Conservation (phyloP, 441 rosid species). For the Jatropha podagrica region DNA sequence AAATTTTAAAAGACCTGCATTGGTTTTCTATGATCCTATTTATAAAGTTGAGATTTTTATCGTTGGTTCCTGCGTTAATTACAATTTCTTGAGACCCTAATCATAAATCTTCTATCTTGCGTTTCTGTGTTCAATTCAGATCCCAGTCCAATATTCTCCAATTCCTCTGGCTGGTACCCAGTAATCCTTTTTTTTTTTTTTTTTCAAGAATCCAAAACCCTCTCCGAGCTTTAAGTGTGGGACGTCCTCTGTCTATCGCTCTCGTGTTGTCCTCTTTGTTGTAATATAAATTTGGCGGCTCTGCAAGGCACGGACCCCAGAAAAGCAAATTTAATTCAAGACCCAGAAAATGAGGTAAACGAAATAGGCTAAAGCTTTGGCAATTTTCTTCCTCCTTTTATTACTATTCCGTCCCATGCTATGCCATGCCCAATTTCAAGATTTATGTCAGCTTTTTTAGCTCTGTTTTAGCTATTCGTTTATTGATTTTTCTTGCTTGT, state of each 20-base stretch:
- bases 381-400: constrained; percentile 9
- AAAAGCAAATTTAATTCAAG: constrained; percentile 11
- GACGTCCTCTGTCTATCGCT: background rate
- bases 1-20: no score
- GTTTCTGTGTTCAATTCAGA: constrained; percentile 5
- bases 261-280: background rate
- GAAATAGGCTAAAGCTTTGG: constrained; percentile 1
- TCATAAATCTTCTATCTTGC: background rate
- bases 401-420: background rate
- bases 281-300: constrained; percentile 26
- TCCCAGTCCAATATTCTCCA: background rate
- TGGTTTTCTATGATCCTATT: background rate
- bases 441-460: background rate
- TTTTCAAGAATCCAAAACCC: constrained; percentile 1
- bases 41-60: constrained; percentile 11
- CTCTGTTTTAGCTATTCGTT: background rate
- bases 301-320: constrained; percentile 20
- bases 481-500: background rate
- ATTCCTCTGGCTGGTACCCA: constrained; percentile 21
- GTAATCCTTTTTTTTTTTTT: background rate
- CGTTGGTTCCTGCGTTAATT: background rate
- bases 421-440: background rate
- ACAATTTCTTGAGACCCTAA: constrained; percentile 12
- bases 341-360: constrained; percentile 35
- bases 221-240: constrained; percentile 14